Percentiles rank a stretch among this genome's conserved stretches.
These are phyloP conservation scores for Xylariaceae sp. DNA, from an alignment of 2,329 filamentous ascomycete species.

Conservation along the genomic window DNA sequence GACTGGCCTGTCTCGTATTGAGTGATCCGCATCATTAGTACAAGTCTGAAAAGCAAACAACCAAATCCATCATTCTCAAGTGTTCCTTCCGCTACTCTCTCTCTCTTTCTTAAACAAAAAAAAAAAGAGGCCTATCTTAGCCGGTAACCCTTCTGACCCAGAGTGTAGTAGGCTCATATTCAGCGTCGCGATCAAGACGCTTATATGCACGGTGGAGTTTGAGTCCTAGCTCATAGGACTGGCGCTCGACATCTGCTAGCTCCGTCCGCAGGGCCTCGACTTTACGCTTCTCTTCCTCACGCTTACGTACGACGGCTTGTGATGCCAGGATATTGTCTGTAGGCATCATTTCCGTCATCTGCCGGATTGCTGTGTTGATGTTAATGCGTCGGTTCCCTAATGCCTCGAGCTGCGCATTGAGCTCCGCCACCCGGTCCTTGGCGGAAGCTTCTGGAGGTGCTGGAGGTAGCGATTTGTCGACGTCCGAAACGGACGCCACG, in stretches of 20 bases:
- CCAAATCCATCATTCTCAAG: not conserved
- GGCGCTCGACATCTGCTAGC: constrained; percentile 73
- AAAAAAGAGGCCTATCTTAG: constrained; percentile 42
- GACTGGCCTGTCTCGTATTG: too few relatives aligned
- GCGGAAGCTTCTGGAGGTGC: constrained; percentile 63
- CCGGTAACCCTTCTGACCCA: constrained; percentile 82
- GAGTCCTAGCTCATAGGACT: constrained; percentile 80
- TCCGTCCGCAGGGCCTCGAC: constrained; percentile 70
- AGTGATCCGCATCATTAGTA: too few relatives aligned
- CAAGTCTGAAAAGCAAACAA: not conserved
- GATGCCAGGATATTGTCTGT: constrained; percentile 71
- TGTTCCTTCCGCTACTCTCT: too few relatives aligned
- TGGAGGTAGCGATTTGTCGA: constrained; percentile 65
- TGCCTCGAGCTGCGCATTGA: constrained; percentile 69
- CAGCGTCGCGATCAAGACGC: constrained; percentile 70
- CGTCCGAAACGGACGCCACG: constrained; percentile 25
- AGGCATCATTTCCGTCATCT: constrained; percentile 80
- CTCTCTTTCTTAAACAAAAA: too few relatives aligned
- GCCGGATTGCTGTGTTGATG: constrained; percentile 72
- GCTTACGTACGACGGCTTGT: constrained; percentile 63
- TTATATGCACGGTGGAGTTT: constrained; percentile 77
- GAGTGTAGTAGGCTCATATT: constrained; percentile 69
- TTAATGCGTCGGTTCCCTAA: constrained; percentile 73
- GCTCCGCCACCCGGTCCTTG: constrained; percentile 67
- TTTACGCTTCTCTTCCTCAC: constrained; percentile 66